Evolutionary conservation across 129 eudicot species (phyloP), one percentile per base, ranked within the genome.

Genomic region (Helichrysum umbraculigerum): DNA sequence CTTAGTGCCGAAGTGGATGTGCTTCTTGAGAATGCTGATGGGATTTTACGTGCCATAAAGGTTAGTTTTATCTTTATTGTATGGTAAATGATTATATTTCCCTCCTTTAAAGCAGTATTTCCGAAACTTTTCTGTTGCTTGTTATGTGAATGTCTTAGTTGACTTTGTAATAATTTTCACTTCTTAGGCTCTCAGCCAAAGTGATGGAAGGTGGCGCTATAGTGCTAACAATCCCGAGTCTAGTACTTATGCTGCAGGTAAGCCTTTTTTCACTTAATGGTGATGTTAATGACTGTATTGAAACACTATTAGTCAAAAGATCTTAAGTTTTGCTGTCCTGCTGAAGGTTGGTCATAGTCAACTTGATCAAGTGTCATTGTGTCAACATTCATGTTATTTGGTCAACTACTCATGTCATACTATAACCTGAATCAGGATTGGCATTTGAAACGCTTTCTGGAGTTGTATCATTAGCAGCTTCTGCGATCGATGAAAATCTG

Each of bases 161-260:
- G 81, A 70, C 78, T 41, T 68, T 20, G 11, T 35, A 51, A 62
- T 70, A 76, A 28, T 60, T 80, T 25, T 9, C 83, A 91, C 93
- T 64, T 80, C 25, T 9, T 83, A 91, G 97, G 88, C 93, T 66
- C 97, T 91, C 41, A 82, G 93, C 79, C 97, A 91, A 78, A 91
- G 97, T 81, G 97, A 94, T 91, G 98, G 98, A 78, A 88, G 91
- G 76, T 94, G 98, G 98, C 96, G 97, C n/a, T 83, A 83, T 66
- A 86, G 86, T 74, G 85, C 92, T 44, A 88, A 79, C 84, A 87
- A 91, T 78, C 92, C 98, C 4, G 89, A 85, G 78, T 88, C 98
- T 67, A 94, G 98, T 73, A 84, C 92, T 76, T 83, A 82, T 77
- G 97, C 96, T 74, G 96, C 93, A 62, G 97, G 98, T 91, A 83